Evolutionary conservation across 2,329 filamentous ascomycete genomes (phyloP), one percentile per base, ranked within the genome.

Genomic region (Hypoxylon rubiginosum): DNA sequence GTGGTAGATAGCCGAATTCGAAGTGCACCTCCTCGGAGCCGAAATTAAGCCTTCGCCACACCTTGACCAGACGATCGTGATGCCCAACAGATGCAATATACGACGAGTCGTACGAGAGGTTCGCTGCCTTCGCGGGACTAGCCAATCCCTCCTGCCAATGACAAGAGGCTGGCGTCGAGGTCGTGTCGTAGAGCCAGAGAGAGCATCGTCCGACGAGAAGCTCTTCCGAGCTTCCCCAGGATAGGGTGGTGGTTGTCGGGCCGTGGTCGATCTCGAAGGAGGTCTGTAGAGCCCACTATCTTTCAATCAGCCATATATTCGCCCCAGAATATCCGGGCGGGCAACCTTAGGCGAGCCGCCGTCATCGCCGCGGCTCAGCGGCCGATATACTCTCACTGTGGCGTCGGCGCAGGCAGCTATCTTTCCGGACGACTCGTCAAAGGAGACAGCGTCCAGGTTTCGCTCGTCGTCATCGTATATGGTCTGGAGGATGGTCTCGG

Each of bases 31-130:
- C 91, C 62, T 93, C 91, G 0, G 89, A 86, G 13, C 93, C 93
- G 76, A 95, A 97, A 8, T 91, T 92, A 24, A 97, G 82, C 57
- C 95, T 88, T 68, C 94, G 89, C 96, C 97, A 99, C 73, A 98
- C 87, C 80, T 99, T 98, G 71, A 97, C 90, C 19, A 98, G 82
- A 55, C 91, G 86, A 78, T 98, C 96, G 75, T 92, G 88, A 53
- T 85, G 83, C 45, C 93, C 92, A 11, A 92, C 87, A 1, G 92
- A 94, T 17, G 94, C 95, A 57, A 98, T 93, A 66, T 97, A 89
- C 19, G 90, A 90, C 11, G 93, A 94, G 77, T 97, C 95, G 68
- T 93, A 93, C 1, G 95, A 97, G 71, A 97, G 89, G 8, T 86
- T 83, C 2, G 94, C 94, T 62, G 91, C 87, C 74, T 92, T 92